Percentiles rank a stretch among this genome's conserved stretches.
Evolutionary conservation across 192 early-diverging fungal species (phyloP).

Genomic region (Coemansia sp.): DNA sequence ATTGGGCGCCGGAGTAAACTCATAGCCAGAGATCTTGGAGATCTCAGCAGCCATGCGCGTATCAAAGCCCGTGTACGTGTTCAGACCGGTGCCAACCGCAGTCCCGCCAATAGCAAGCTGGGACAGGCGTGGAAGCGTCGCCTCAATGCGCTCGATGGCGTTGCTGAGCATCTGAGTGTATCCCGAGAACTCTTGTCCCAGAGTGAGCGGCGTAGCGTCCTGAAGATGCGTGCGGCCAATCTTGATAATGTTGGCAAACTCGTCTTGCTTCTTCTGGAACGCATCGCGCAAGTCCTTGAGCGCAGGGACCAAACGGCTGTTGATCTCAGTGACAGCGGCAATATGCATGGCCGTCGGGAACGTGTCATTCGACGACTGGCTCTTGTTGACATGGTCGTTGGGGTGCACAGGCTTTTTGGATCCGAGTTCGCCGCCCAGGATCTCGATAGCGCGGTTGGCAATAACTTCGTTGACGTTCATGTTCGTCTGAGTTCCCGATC

Average conservation of each 20-base stretch:
- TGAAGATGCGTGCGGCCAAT: slow-evolving; percentile 98
- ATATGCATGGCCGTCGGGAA: slow-evolving; percentile 99
- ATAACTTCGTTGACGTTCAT: slow-evolving; percentile 99
- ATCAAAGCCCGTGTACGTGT: slow-evolving; percentile 93
- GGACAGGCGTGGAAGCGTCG: slow-evolving; percentile 79
- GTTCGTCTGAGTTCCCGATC: slow-evolving; percentile 98
- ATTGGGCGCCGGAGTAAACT: slow-evolving; percentile 96
- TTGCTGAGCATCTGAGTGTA: slow-evolving; percentile 90
- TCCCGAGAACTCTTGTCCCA: slow-evolving; percentile 99
- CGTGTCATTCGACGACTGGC: slow-evolving; percentile 97
- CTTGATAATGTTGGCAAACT: slow-evolving; percentile 95
- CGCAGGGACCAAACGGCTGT: slow-evolving; percentile 83
- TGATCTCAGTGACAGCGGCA: slow-evolving; percentile 86
- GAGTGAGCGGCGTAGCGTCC: slow-evolving; percentile 96
- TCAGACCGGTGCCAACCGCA: slow-evolving; percentile 96
- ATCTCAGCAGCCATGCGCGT: slow-evolving; percentile 88
- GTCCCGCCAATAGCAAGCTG: slow-evolving; percentile 97
- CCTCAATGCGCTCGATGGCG: slow-evolving; percentile 86
- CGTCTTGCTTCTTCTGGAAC: slow-evolving; percentile 73
- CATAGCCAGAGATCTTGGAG: slow-evolving; percentile 81
- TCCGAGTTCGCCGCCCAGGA: slow-evolving; percentile 88
- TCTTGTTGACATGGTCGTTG: slow-evolving; percentile 99
- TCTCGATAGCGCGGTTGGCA: slow-evolving; percentile 97
- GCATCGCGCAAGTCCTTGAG: slow-evolving; percentile 79
- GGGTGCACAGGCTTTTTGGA: slow-evolving; percentile 96